Percentiles rank a stretch among this genome's conserved stretches.
phyloP scores from a whole-genome alignment of 2,329 filamentous ascomycete species.

The Trichoderma sp. region DNA sequence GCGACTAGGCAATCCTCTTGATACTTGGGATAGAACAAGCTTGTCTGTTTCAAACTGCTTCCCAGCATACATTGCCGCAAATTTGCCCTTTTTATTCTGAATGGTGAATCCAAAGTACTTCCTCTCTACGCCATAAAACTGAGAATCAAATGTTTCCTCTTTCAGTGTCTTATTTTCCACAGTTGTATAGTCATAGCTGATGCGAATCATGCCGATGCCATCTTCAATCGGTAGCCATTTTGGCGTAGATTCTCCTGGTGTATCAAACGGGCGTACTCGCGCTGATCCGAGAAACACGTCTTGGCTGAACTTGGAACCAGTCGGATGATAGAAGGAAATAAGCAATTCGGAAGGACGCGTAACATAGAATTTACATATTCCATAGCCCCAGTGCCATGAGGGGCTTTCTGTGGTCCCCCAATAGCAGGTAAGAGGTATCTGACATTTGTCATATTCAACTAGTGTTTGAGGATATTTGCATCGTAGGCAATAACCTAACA shows the following conservation, averaged over 20 bases:
- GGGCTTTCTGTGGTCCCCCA: neutral
- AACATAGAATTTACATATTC: neutral
- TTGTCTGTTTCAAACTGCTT: neutral
- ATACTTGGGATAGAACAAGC: neutral
- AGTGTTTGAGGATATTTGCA: neutral
- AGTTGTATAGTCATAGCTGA: neutral
- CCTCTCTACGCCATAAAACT: neutral
- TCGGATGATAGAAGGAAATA: neutral
- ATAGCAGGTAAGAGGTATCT: neutral
- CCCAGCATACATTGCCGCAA: neutral
- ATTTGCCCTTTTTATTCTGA: neutral
- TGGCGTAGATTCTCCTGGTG: neutral
- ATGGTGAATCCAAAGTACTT: neutral
- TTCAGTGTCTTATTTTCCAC: neutral
- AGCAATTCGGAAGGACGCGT: neutral
- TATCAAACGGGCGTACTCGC: neutral
- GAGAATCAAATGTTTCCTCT: neutral
- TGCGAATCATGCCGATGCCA: neutral
- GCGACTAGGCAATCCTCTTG: slow-evolving; percentile 43
- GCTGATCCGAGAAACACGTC: neutral
- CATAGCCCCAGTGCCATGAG: neutral
- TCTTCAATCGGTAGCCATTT: neutral
- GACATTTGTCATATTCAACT: neutral
- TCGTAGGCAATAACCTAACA: neutral
- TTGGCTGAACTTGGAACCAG: neutral